These are phyloP conservation scores for Dalechampia spathulata DNA, from an alignment of 441 rosid species.

Conservation along the genomic window DNA sequence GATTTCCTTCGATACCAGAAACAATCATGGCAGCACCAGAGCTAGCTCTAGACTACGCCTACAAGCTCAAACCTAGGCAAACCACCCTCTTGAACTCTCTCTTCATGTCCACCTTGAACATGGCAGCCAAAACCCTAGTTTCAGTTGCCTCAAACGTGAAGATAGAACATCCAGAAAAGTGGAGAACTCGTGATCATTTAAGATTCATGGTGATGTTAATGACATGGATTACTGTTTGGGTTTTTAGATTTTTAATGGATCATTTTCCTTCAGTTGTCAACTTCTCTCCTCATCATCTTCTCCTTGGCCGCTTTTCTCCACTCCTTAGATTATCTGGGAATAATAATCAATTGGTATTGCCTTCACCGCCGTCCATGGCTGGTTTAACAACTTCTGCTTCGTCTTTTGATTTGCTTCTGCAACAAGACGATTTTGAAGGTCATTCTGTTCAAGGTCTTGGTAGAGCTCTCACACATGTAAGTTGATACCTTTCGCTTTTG, in stretches of 20 bases:
- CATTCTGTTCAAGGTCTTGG: slow-evolving; percentile 49
- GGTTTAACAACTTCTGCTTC: slow-evolving; percentile 28
- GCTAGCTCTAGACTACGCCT: neutral
- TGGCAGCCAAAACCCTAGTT: slow-evolving; percentile 50
- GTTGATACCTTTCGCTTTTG: slow-evolving; percentile 7
- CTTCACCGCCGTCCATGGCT: slow-evolving; percentile 14
- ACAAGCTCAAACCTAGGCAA: slow-evolving; percentile 20
- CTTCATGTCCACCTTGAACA: slow-evolving; percentile 58
- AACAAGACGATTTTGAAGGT: slow-evolving; percentile 36
- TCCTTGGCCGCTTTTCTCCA: slow-evolving; percentile 9
- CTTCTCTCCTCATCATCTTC: slow-evolving; percentile 17
- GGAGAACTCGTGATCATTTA: slow-evolving; percentile 56
- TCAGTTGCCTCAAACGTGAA: slow-evolving; percentile 44
- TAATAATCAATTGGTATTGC: neutral
- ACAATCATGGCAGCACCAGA: neutral
- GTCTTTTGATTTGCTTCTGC: slow-evolving; percentile 36
- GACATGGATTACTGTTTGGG: slow-evolving; percentile 52
- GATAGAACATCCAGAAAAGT: slow-evolving; percentile 26
- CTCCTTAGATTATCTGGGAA: neutral
- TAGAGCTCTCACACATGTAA: slow-evolving; percentile 70
- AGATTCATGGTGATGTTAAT: slow-evolving; percentile 62
- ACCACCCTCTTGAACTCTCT: slow-evolving; percentile 41
- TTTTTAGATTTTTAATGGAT: slow-evolving; percentile 55
- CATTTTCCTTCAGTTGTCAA: slow-evolving; percentile 24
- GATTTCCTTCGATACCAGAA: too few species aligned